phyloP scores from a whole-genome alignment of 2,329 filamentous ascomycete species.

The Cordyceps javanica region DNA sequence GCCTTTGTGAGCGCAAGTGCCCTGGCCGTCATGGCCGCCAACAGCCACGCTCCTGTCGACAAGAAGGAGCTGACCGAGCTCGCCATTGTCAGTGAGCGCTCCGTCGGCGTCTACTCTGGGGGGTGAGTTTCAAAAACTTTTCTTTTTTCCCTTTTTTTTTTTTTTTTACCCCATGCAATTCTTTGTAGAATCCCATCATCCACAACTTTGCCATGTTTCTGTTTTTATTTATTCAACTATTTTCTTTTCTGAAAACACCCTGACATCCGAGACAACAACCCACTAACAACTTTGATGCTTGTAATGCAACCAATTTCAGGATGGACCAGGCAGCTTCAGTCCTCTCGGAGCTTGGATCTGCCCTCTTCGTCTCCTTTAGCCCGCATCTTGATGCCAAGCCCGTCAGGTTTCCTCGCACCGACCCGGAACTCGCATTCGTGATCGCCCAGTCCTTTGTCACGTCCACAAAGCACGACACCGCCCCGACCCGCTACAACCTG shows the following conservation, averaged over 20 bases:
- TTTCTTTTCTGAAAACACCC: no score
- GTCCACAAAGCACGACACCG: constrained; percentile 91
- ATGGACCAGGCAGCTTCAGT: constrained; percentile 98
- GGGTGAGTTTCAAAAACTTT: constrained; percentile 52
- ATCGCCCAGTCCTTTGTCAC: constrained; percentile 92
- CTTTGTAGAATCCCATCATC: no score
- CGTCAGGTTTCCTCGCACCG: constrained; percentile 73
- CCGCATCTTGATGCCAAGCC: constrained; percentile 71
- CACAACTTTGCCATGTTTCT: no score
- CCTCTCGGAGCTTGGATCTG: constrained; percentile 78
- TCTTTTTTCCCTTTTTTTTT: background rate
- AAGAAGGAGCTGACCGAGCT: constrained; percentile 91
- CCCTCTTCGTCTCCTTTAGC: constrained; percentile 84
- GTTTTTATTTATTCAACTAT: no score
- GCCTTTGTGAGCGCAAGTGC: constrained; percentile 90
- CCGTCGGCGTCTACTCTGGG: constrained; percentile 93
- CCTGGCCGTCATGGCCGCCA: constrained; percentile 79
- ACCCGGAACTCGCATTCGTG: constrained; percentile 81
- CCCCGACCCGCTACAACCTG: constrained; percentile 91
- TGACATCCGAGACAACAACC: background rate
- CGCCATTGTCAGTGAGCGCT: constrained; percentile 88
- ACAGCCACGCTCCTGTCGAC: constrained; percentile 70
- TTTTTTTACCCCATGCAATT: no score
- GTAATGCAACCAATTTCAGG: constrained; percentile 43
- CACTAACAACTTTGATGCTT: no score